Conservation (phyloP, 2,329 filamentous ascomycete genomes). For the Colletotrichum gloeosporioides region DNA sequence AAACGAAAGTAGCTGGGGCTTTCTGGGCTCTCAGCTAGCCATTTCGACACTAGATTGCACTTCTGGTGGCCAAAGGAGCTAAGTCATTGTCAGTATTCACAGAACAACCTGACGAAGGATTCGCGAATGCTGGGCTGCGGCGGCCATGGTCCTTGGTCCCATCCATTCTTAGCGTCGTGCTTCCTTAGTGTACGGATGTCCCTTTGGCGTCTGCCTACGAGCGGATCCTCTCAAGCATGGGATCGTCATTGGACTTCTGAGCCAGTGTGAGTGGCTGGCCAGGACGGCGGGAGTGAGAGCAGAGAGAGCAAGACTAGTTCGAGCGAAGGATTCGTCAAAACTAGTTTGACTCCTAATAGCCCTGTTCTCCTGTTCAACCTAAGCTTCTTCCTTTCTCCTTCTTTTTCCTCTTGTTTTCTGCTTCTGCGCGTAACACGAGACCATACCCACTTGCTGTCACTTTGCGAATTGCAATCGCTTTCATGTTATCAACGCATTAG, state of each 20-base stretch:
- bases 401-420: neutral
- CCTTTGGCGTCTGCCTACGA: neutral
- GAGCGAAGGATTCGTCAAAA: neutral
- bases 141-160: neutral
- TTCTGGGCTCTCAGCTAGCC: neutral
- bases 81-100: neutral
- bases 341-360: neutral
- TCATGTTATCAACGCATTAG: neutral
- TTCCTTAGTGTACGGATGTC: neutral
- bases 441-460: neutral
- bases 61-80: neutral
- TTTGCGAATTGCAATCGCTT: neutral
- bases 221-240: neutral
- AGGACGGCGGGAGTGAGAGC: neutral
- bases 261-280: neutral
- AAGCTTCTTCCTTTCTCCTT: neutral
- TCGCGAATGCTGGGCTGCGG: neutral
- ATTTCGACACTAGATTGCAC: neutral
- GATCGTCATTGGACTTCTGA: neutral
- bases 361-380: neutral
- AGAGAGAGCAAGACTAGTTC: neutral
- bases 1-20: neutral
- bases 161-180: neutral
- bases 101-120: constrained; percentile 9
- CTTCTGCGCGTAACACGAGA: neutral